Base-by-base conservation (phyloP, 176 grass and related monocot genomes). In the Oryza officinalis region DNA sequence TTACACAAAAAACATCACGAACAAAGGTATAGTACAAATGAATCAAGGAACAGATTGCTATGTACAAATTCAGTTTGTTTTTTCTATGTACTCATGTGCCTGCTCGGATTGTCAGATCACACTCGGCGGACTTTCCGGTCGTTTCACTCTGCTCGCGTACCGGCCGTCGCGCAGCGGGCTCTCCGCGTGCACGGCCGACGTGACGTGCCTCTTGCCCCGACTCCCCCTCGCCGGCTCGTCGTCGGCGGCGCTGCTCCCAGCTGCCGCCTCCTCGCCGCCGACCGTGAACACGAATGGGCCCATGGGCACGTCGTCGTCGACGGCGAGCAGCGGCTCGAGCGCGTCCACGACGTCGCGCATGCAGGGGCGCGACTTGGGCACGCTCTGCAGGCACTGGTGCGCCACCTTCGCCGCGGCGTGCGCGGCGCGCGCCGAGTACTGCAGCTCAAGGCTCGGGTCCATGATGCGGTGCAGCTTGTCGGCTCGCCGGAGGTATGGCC, bases 291-390 rank as follows among this genome's bases (percentile, higher is more conserved):
- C 96, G 76, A 98, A 95, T 0, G 92, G 83, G 0, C 93, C 91
- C 67, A 85, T 76, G 59, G 93, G 91, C 80, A 90, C 77, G 66
- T 95, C 96, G 15, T 88, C 86, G 10, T 91, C 88, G 44, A 95
- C 71, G 15, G 81, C 84, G 60, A 98, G 88, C 60, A 98, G 79
- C 30, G 96, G 91, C 89, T 95, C 93, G 50, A 98, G 86, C 44
- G 79, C 82, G 27, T 91, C 87, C 0, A 98, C 96, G 52, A 98
- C 93, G 46, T 87, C 89, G 63, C 91, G 88, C 93, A 95, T 93
- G 71, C 1, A 0, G 8, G 96, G 96, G 5, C 96, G 65, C 20
- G 86, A 75, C 87, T 93, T 93, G 27, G 91, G 92, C 54, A 82
- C 72, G 71, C 85, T 84, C 88, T 90, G 88, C 64, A 98, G 86